A percentile compares a stretch with the other conserved stretches of the same genome.
These are phyloP conservation scores for Lecanicillium sp. DNA, from an alignment of 2,329 filamentous ascomycete genomes.

Conservation along the genomic window DNA sequence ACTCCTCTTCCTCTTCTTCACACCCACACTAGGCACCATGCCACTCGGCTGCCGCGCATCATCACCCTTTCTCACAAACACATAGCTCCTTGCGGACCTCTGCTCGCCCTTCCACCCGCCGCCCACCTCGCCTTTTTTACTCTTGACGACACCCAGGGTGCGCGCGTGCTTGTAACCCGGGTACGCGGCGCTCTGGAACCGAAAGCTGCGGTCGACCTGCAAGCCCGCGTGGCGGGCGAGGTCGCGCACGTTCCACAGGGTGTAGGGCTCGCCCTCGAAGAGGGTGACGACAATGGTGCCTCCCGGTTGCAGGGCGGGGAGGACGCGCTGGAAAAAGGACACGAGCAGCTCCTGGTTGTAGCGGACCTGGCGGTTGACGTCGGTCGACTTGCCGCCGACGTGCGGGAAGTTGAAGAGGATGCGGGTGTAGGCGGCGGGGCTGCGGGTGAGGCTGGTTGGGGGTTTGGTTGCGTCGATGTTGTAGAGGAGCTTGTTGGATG, in stretches of 20 bases:
- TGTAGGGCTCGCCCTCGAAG: slow-evolving; percentile 92
- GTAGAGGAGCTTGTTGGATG: slow-evolving; percentile 42
- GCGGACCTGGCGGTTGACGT: slow-evolving; percentile 90
- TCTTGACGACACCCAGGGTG: slow-evolving; percentile 59
- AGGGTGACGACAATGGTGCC: slow-evolving; percentile 72
- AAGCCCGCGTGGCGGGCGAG: slow-evolving; percentile 71
- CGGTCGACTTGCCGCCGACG: slow-evolving; percentile 82
- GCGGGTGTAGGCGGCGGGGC: slow-evolving; percentile 51
- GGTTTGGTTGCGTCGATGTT: slow-evolving; percentile 61
- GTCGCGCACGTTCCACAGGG: slow-evolving; percentile 89
- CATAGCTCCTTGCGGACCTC: slow-evolving; percentile 46
- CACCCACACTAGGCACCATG: slow-evolving; percentile 6
- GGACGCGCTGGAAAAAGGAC: slow-evolving; percentile 53
- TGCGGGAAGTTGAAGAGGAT: slow-evolving; percentile 98
- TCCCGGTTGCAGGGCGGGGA: slow-evolving; percentile 40
- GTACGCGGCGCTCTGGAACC: slow-evolving; percentile 59
- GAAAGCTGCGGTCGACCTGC: slow-evolving; percentile 61
- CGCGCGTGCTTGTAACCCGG: slow-evolving; percentile 67
- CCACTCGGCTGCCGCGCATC: slow-evolving; percentile 18
- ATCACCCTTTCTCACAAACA: slow-evolving; percentile 55
- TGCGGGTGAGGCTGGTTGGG: slow-evolving; percentile 32
- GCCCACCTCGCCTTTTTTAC: slow-evolving; percentile 34
- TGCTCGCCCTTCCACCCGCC: slow-evolving; percentile 35
- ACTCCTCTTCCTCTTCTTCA: slow-evolving; percentile 22
- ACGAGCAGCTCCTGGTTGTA: slow-evolving; percentile 79